These are phyloP conservation scores for Alternaria postmessia DNA, from an alignment of 2,329 filamentous ascomycete species.

Conservation along the genomic window DNA sequence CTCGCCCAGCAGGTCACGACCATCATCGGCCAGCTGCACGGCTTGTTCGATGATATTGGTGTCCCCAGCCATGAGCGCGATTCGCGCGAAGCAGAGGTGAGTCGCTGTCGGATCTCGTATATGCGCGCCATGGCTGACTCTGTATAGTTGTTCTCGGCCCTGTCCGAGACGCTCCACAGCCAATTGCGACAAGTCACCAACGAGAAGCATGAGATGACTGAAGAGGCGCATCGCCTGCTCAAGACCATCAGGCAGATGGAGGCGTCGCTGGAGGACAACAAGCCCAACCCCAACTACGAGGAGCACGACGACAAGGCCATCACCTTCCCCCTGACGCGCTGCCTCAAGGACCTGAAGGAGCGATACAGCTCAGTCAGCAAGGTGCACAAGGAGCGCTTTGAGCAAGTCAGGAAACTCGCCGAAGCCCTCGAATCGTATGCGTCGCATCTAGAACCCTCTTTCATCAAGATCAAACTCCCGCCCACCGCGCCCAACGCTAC, in stretches of 20 bases:
- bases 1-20: constrained; percentile 93
- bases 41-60: constrained; percentile 96
- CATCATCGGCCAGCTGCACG: constrained; percentile 92
- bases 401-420: constrained; percentile 95
- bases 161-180: constrained; percentile 90
- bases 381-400: constrained; percentile 88
- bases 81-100: constrained; percentile 84
- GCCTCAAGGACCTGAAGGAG: constrained; percentile 81
- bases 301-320: constrained; percentile 75
- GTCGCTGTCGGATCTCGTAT: neutral
- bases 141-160: constrained; percentile 81
- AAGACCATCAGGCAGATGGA: constrained; percentile 94
- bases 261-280: constrained; percentile 80
- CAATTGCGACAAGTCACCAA: constrained; percentile 84
- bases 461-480: constrained; percentile 84
- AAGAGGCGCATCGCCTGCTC: constrained; percentile 86
- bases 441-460: constrained; percentile 89
- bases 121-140: constrained; percentile 10
- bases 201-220: constrained; percentile 90
- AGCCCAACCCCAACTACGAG: constrained; percentile 70
- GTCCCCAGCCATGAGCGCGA: constrained; percentile 94
- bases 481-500: constrained; percentile 79
- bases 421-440: constrained; percentile 95
- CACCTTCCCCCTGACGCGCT: constrained; percentile 82
- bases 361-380: constrained; percentile 83